Base-by-base conservation (phyloP, 345 rosid genomes). In the Hypericum androsaemum region DNA sequence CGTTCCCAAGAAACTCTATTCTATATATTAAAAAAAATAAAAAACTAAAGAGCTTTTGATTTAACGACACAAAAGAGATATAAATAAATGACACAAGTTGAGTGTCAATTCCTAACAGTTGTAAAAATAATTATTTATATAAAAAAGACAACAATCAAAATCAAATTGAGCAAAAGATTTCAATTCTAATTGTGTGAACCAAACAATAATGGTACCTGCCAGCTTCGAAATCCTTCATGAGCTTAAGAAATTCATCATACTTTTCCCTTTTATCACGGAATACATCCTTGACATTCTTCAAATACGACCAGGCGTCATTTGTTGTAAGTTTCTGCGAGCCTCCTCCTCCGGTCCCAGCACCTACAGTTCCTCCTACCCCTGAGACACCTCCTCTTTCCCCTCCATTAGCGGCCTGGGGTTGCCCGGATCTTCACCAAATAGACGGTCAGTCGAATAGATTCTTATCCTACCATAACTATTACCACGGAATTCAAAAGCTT, bases 301-400 rank as follows among this genome's bases (percentile, higher is more conserved):
- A 89, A 58, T 92, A 92, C 8, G 96, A 74, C 66, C 87, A 71
- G 41, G 96, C 96, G 71, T 92, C 98, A 43, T 81, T 85, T 43
- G 96, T 88, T 10, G 96, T 88, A 39, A 88, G 80, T 78, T 77
- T 92, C 74, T 82, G 94, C 1, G 76, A 44, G 41, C 54, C 68
- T 48, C 78, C 90, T 47, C 10, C 28, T 41, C n/a, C n/a, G n/a
- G n/a, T n/a, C n/a, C n/a, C n/a, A n/a, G 42, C 42, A 11, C 17
- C 48, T 45, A 8, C 48, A 12, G 17, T 28, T 45, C 49, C 62
- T 0, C 43, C 50, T 5, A 45, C 60, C 1, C 12, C n/a, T n/a
- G 1, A 6, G 16, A 28, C 48, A 45, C 63, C 80, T 56, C 79
- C 80, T 50, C 69, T 83, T 63, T 67, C 65, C 56, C 4, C 32